Evolutionary conservation across 208 protist genomes (phyloP), one percentile per base, ranked within the genome.

Genomic region (Paratrypanosoma confusum): DNA sequence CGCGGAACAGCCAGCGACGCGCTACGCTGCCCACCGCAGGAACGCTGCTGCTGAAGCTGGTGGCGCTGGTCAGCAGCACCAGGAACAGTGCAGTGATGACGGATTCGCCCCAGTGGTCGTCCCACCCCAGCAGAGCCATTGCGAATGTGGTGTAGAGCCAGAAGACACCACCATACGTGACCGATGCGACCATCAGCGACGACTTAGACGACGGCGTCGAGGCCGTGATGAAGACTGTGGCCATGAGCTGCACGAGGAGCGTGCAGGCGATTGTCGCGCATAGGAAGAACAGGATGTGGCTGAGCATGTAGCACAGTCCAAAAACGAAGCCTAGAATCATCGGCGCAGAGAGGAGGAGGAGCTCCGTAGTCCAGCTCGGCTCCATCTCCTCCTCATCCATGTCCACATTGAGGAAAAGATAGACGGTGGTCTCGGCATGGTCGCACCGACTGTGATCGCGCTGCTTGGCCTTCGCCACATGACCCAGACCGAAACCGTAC

Each of bases 101-200:
- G 18, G 54, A 49, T 7, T 1, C 3, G 22, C 7, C 62, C 70
- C 70, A 82, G 10, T 45, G 3, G 22, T 39, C 31, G 14, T 57
- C 42, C 66, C 69, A 82, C 23, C 59, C 56, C 24, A 71, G 43
- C 17, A 40, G 28, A 5, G 57, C 31, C 48, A 71, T 49, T 17
- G 63, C 71, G 45, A 87, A 81, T 14, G 78, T 39, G 23, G 65
- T 40, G 28, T 58, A 23, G 54, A 83, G 43, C 71, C 74, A 88
- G 35, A 72, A 71, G 1, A 58, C 13, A 20, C 61, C 47, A 7
- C 63, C 58, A 37, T 56, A 44, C 2, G 47, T 18, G 4, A 18
- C 23, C 14, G 38, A 33, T 26, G 17, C 27, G 3, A 43, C 28
- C 28, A 51, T n/a, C 17, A 61, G 38, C 18, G 39, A 18, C 10